Evolutionary conservation across 2,329 filamentous ascomycete genomes (phyloP), one percentile per base, ranked within the genome.

Genomic region (Bipolaris cookei): DNA sequence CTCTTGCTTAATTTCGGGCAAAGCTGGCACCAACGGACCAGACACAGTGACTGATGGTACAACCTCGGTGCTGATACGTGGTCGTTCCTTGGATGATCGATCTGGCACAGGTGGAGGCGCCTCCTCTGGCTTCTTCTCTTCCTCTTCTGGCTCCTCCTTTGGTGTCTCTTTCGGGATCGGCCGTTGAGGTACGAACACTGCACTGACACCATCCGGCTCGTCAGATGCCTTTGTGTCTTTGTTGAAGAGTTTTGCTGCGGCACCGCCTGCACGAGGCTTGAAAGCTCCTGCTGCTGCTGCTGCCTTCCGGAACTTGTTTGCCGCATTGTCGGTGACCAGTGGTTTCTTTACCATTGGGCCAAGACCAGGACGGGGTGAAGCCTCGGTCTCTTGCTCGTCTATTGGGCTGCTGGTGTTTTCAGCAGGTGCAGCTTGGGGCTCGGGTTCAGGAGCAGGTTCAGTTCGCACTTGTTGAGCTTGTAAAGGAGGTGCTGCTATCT

Each of bases 291-390:
- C 88, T 44, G 64, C 66, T 70, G 83, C 86, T 0, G 91, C 92
- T 21, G 92, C 92, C 76, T 92, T 96, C 78, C 90, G 90, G 59
- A 97, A 86, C 5, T 86, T 84, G 34, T 86, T 88, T 18, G 90
- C 90, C 67, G 95, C 82, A 54, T 95, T 88, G n/a, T 82, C 84
- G 61, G 84, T 87, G 1, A 87, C 88, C 59, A 86, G 86, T 0
- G 91, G 91, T 61, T 89, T 86, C 76, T 91, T 94, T 68, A 97
- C 89, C 93, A 97, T 97, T 1, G 92, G 91, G 0, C 92, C 92
- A 6, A 96, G 83, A 1, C 92, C 92, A 16, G 92, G 91, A n/a
- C 91, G 82, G 63, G 83, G 80, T 28, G 77, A 75, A 45, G 82
- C 83, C 32, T 84, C 82, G 42, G 83, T 82, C 25, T 84, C 83